A percentile compares a stretch with the other conserved stretches of the same genome.
phyloP scores from a whole-genome alignment of 2,329 filamentous ascomycete species.

The Drechslerella coelobrocha region DNA sequence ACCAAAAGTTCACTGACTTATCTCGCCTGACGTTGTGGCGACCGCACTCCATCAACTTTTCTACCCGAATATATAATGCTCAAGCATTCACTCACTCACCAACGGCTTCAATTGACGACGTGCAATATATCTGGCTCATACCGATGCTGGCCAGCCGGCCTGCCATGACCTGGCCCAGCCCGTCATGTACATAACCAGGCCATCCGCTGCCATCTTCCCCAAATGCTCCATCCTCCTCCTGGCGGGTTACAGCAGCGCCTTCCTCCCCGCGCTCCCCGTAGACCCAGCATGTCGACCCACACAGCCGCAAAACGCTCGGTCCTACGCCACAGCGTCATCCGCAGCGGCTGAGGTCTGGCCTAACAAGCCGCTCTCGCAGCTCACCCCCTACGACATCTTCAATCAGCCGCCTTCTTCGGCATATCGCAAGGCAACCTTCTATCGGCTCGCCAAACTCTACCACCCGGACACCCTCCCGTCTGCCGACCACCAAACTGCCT shows the following conservation, averaged over 20 bases:
- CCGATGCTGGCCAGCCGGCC: not conserved
- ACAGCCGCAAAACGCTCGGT: no score
- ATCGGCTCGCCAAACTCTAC: conserved; percentile 92
- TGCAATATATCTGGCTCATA: not conserved
- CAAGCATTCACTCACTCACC: not conserved
- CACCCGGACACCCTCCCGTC: conserved; percentile 76
- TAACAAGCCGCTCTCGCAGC: conserved; percentile 26
- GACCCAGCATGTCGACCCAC: no score
- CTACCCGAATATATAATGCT: conserved; percentile 5
- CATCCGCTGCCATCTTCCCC: conserved; percentile 26
- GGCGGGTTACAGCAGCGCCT: conserved; percentile 4
- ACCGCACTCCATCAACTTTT: conserved; percentile 8
- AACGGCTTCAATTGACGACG: conserved; percentile 3
- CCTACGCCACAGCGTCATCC: conserved; percentile 16
- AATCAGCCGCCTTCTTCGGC: conserved; percentile 34
- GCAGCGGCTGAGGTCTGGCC: conserved; percentile 20
- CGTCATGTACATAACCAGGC: conserved; percentile 43
- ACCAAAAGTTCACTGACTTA: conserved; percentile 30
- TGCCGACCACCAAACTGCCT: conserved; percentile 59
- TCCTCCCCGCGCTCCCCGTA: not conserved
- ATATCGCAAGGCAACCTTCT: conserved; percentile 76
- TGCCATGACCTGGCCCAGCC: conserved; percentile 23
- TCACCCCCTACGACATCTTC: conserved; percentile 48
- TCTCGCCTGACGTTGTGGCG: no score
- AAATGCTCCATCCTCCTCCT: conserved; percentile 37